Evolutionary conservation across 106 monocot species (phyloP), one percentile per base, ranked within the genome.

Genomic region (Xerophyta viscosa): DNA sequence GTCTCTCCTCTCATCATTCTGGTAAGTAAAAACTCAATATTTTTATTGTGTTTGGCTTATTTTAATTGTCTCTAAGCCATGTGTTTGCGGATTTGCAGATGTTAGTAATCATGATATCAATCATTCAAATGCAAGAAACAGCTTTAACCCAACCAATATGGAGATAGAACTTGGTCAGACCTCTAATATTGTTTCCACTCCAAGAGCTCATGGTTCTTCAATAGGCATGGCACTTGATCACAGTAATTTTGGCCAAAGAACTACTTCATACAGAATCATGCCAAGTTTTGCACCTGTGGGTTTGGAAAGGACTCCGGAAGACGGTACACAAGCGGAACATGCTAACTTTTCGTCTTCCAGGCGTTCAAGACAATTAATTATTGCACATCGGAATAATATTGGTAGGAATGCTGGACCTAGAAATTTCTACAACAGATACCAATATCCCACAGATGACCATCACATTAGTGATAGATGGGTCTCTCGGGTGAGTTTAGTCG

Each of bases 361-460:
- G 45, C 67, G 24, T 31, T 36, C 64, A 20, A 67, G 71, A 46
- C 75, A 58, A 43, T 14, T 46, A 3, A 22, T 47, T 19, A 46
- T 56, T 27, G 33, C 44, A 17, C 20, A 36, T 13, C 67, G 57
- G n/a, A n/a, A n/a, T 41, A 52, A 25, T 19, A 55, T 24, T 39
- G 60, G 25, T 27, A 74, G 63, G 57, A 66, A 47, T 29, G 52
- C 59, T 52, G 55, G 71, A 28, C 6, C 27, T 8, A 69, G 71
- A 66, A 63, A 46, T 58, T 31, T 15, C 0, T 11, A 52, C 37
- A 8, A 41, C 19, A 46, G 65, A 60, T 55, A 61, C 25, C 60
- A 55, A 6, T 21, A 49, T 21, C 36, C 28, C 13, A 20, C 43
- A 46, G n/a, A 46, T 36, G 76, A 54, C 39, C 52, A 70, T 1